Evolutionary conservation across 148 eudicot genomes (phyloP), one percentile per base, ranked within the genome.

Genomic region (Camellia sinensis): DNA sequence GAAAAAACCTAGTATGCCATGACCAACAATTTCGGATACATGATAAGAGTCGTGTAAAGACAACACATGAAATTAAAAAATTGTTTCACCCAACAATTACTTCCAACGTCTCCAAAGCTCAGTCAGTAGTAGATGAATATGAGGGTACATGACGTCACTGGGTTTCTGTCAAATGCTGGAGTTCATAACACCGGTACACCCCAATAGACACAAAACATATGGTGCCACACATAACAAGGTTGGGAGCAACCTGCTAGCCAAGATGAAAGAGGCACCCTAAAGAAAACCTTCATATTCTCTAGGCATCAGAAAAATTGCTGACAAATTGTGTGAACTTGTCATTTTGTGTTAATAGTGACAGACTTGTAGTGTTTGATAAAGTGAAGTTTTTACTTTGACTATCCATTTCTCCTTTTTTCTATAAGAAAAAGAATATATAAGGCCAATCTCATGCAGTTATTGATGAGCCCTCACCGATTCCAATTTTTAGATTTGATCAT

Each of bases 211-310:
- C 15, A 12, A 56, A 8, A 56, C 15, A 56, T 12, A 56, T 56
- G 15, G 50, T 43, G 53, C 52, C 52, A 43, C 37, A 69, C 17
- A 41, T 4, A 15, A 67, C 50, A 41, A 67, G 46, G n/a, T 68
- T 68, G 52, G 44, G 21, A 18, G 29, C 54, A 14, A 45, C 73
- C 29, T 45, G 54, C 9, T 13, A 29, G 54, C 12, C 29, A 46
- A n/a, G 12, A 43, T 68, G 21, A 21, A 44, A 9, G 89, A 86
- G 2, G 87, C 17, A 14, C 62, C 62, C 62, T 59, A 59, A 59
- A 59, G 18, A 14, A 59, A 17, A 14, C 62, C 18, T 59, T 14
- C 4, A 14, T 59, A 15, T 59, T 14, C 4, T 59, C 4, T 3
- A 17, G 19, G 62, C 62, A 59, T 59, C 1, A 14, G 19, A 17